Evolutionary conservation across 257 asterid genomes (phyloP).

Genomic region (Gynochthodes officinalis): DNA sequence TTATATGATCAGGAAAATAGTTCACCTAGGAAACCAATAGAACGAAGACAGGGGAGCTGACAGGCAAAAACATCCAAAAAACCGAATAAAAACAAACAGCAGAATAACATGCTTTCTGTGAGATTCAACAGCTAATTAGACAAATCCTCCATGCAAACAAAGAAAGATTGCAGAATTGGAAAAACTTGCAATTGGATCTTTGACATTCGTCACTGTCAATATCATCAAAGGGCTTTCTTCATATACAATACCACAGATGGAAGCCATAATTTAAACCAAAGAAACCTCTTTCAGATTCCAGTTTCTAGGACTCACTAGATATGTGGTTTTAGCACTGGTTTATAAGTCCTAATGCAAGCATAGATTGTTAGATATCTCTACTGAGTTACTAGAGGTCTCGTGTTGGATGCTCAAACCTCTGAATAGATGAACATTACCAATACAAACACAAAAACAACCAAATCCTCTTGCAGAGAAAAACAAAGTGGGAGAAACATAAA

Average conservation of each 20-base stretch:
- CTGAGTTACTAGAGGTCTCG: background rate
- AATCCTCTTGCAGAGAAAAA: background rate
- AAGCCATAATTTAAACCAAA: background rate
- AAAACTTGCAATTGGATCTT: background rate
- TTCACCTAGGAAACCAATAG: no score
- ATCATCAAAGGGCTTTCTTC: background rate
- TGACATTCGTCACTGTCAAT: background rate
- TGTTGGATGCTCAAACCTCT: background rate
- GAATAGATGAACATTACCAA: background rate
- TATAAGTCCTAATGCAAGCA: background rate
- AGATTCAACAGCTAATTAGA: background rate
- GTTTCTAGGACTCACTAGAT: background rate
- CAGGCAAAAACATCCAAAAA: no score
- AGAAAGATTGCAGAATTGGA: background rate
- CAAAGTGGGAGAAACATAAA: background rate
- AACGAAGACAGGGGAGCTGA: no score
- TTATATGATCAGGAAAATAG: no score
- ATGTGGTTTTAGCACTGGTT: background rate
- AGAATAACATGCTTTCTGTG: background rate
- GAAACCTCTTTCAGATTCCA: background rate
- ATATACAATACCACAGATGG: background rate
- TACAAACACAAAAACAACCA: background rate
- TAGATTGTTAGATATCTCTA: background rate
- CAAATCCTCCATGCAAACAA: background rate
- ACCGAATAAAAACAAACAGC: no score